A percentile compares a stretch with the other conserved stretches of the same genome.
Conservation (phyloP, 768 basidiomycete species). For the Agrocybe praecox region DNA sequence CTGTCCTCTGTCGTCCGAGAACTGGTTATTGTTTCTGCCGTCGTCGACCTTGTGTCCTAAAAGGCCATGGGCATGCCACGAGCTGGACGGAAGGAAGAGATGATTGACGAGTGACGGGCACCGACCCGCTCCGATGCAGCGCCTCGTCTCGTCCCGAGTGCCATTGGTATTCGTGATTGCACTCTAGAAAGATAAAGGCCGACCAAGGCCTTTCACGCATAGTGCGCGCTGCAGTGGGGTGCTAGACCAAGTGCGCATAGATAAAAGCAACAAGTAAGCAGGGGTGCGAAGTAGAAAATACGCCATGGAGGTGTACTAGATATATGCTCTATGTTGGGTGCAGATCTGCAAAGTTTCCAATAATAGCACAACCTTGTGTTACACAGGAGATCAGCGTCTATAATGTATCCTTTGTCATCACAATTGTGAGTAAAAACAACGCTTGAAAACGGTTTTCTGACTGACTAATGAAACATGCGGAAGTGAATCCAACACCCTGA, state of each 20-base stretch:
- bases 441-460: not conserved
- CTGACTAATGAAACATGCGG: not conserved
- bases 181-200: not conserved
- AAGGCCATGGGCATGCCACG: not conserved
- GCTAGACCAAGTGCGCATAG: not conserved
- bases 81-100: not conserved
- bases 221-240: too few species aligned
- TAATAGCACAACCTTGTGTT: not conserved
- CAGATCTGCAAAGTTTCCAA: not conserved
- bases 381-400: not conserved
- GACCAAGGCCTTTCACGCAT: constrained; percentile 2
- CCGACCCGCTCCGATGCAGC: not conserved
- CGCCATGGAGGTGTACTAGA: not conserved
- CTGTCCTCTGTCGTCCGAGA: too few species aligned
- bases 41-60: not conserved
- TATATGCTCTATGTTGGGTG: not conserved
- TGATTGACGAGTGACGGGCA: not conserved
- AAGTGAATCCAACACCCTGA: not conserved
- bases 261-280: not conserved
- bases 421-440: not conserved
- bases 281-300: not conserved
- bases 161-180: not conserved
- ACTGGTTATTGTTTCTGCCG: not conserved
- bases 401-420: not conserved
- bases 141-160: not conserved